phyloP scores from a whole-genome alignment of 108 stramenopile genomes.

The Skeletonema costatum region DNA sequence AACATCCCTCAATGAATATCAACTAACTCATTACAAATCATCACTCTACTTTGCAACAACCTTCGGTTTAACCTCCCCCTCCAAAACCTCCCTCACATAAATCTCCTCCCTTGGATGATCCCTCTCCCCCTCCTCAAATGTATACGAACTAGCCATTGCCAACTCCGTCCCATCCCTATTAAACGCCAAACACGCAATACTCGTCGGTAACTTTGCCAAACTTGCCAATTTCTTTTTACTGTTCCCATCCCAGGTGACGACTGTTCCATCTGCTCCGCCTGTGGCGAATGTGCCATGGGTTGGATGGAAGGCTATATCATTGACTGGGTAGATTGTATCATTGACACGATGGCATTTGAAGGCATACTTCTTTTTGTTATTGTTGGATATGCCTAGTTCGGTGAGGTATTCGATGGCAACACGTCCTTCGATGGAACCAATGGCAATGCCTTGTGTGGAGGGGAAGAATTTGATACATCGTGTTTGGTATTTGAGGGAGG shows the following conservation, averaged over 20 bases:
- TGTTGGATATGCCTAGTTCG: slow-evolving; percentile 53
- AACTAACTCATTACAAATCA: not conserved
- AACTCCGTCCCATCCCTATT: slow-evolving; percentile 77
- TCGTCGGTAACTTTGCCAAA: slow-evolving; percentile 78
- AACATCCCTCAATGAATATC: not conserved
- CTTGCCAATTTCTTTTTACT: slow-evolving; percentile 83
- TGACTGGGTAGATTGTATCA: slow-evolving; percentile 96
- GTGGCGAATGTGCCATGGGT: slow-evolving; percentile 87
- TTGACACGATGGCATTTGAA: slow-evolving; percentile 97
- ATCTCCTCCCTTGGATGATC: slow-evolving; percentile 92
- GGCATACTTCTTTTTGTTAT: slow-evolving; percentile 81
- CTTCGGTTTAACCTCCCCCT: slow-evolving; percentile 59
- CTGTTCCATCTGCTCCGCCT: slow-evolving; percentile 91
- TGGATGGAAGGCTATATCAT: slow-evolving; percentile 95
- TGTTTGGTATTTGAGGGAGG: slow-evolving; percentile 87
- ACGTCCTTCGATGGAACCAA: slow-evolving; percentile 95
- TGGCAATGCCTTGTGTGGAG: slow-evolving; percentile 76
- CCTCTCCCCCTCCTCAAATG: slow-evolving; percentile 97
- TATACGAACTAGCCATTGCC: slow-evolving; percentile 94
- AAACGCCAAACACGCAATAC: slow-evolving; percentile 89
- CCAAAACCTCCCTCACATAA: slow-evolving; percentile 75
- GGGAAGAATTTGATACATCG: slow-evolving; percentile 84
- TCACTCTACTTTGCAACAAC: slow-evolving; percentile 7
- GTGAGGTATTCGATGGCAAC: slow-evolving; percentile 95
- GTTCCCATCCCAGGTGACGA: slow-evolving; percentile 93